Conservation (phyloP, 1,284 basidiomycete genomes). For the Fomitopsis schrenkii region DNA sequence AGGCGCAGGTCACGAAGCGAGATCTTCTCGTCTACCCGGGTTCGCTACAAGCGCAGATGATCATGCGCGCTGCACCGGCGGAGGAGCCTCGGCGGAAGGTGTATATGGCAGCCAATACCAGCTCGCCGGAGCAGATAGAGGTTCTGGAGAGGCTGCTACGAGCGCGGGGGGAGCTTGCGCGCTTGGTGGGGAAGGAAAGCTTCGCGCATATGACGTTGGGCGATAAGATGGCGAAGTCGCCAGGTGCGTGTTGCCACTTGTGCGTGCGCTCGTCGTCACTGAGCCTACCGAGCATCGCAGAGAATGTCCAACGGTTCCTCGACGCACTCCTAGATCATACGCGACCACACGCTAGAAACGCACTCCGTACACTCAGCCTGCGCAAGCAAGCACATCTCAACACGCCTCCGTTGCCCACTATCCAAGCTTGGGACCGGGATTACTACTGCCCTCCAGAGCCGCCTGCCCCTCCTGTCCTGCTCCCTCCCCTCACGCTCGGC, state of each 20-base stretch:
- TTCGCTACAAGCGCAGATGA: constrained; percentile 88
- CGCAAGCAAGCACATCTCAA: constrained; percentile 72
- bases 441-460: constrained; percentile 81
- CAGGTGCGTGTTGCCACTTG: constrained; percentile 44
- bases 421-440: constrained; percentile 93
- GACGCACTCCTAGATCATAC: constrained; percentile 77
- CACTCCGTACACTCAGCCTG: constrained; percentile 65
- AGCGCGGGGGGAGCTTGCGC: constrained; percentile 76
- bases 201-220: constrained; percentile 82
- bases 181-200: constrained; percentile 76
- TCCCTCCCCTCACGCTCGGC: constrained; percentile 76
- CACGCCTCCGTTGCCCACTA: constrained; percentile 50
- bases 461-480: constrained; percentile 62
- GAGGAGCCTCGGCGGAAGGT: constrained; percentile 80
- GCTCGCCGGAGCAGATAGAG: constrained; percentile 63
- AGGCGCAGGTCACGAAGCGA: constrained; percentile 70
- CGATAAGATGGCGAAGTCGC: constrained; percentile 94
- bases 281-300: constrained; percentile 32
- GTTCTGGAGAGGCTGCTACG: constrained; percentile 75
- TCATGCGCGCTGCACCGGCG: constrained; percentile 81
- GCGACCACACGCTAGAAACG: constrained; percentile 66
- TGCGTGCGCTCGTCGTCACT: background rate
- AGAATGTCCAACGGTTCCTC: constrained; percentile 83
- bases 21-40: constrained; percentile 77
- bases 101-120: constrained; percentile 74